Conservation (phyloP, 805 yeast species). For the Pichia rugopelliculosa region DNA sequence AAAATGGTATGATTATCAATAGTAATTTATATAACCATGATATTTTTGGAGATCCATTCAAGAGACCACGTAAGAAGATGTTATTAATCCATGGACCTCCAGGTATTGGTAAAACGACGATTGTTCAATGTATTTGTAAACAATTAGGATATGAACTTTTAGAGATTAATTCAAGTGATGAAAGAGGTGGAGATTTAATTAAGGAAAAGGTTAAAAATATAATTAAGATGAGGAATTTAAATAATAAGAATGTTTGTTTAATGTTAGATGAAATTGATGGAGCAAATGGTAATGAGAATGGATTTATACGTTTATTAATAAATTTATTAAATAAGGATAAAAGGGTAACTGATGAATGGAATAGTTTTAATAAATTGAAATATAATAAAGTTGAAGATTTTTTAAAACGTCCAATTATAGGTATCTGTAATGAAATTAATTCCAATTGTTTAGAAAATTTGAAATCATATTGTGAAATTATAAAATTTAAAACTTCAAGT, state of each 20-base stretch:
- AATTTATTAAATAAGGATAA: conserved; percentile 56
- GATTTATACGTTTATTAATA: conserved; percentile 49
- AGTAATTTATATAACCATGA: conserved; percentile 4
- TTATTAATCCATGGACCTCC: conserved; percentile 85
- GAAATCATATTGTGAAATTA: conserved; percentile 64
- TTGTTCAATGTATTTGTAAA: conserved; percentile 75
- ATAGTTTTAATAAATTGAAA: conserved; percentile 19
- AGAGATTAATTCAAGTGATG: conserved; percentile 85
- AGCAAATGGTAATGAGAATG: conserved; percentile 45
- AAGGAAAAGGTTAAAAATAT: conserved; percentile 54
- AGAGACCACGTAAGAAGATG: conserved; percentile 56
- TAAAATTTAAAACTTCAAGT: conserved; percentile 56
- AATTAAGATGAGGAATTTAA: conserved; percentile 54
- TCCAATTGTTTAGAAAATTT: conserved; percentile 67
- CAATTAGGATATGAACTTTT: conserved; percentile 75
- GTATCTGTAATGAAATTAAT: conserved; percentile 85
- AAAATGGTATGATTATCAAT: conserved; percentile 13
- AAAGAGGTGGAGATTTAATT: conserved; percentile 50
- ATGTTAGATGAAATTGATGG: conserved; percentile 90
- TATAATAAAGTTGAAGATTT: conserved; percentile 23
- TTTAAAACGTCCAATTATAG: conserved; percentile 77
- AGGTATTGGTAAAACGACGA: conserved; percentile 88
- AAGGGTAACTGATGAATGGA: conserved; percentile 36
- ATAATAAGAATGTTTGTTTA: conserved; percentile 71
- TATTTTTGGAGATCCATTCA: conserved; percentile 37